phyloP scores from a whole-genome alignment of 345 rosid genomes.

The Pistacia integerrima region DNA sequence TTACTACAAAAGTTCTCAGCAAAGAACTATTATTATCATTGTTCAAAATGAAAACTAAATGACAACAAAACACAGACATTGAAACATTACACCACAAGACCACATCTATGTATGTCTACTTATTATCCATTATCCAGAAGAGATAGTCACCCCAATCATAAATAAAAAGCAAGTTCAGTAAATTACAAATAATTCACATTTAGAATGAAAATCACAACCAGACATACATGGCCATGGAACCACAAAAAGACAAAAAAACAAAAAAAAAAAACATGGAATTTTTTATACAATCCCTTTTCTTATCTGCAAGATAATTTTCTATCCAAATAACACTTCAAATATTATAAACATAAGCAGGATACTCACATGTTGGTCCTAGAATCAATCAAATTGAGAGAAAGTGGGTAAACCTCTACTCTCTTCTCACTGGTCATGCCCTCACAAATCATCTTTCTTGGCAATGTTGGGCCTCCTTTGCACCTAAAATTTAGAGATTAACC shows the following conservation, averaged over 20 bases:
- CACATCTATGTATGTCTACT: not conserved
- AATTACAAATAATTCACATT: not conserved
- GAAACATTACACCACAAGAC: not conserved
- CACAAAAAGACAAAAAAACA: not conserved
- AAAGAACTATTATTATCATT: too few relatives aligned
- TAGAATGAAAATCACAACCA: not conserved
- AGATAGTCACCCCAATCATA: not conserved
- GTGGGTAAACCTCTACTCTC: constrained; percentile 86
- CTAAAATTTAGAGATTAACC: constrained; percentile 35
- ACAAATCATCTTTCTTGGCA: constrained; percentile 80
- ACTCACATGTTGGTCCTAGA: constrained; percentile 83
- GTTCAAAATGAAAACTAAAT: not conserved
- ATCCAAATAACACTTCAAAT: not conserved
- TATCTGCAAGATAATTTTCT: not conserved
- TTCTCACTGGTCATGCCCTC: constrained; percentile 51
- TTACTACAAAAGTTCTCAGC: too few relatives aligned
- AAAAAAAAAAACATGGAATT: not conserved
- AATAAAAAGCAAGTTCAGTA: not conserved
- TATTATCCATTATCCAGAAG: not conserved
- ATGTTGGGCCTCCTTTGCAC: constrained; percentile 85
- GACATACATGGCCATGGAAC: not conserved
- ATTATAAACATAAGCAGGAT: constrained; percentile 5
- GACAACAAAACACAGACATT: too few relatives aligned
- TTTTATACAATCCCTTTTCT: not conserved
- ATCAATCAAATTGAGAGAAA: constrained; percentile 69